phyloP scores from a whole-genome alignment of 805 yeast genomes.

The Priceomyces fermenticarens region DNA sequence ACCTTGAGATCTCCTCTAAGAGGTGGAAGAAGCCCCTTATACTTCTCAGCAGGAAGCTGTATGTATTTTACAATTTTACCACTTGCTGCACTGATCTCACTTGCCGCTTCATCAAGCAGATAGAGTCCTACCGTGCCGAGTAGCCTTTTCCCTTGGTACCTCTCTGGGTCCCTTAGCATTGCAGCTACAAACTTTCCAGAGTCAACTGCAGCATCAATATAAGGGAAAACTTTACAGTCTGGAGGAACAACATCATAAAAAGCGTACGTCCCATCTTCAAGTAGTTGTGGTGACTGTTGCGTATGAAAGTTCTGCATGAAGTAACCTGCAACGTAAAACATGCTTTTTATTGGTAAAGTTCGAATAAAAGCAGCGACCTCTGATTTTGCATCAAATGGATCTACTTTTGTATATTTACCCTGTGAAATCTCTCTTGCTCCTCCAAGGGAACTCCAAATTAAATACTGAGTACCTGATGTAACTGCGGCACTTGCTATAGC shows the following conservation, averaged over 20 bases:
- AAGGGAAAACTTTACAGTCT: slow-evolving; percentile 1
- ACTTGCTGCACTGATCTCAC: neutral
- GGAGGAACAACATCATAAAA: neutral
- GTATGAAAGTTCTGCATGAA: slow-evolving; percentile 5
- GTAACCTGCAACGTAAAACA: slow-evolving; percentile 4
- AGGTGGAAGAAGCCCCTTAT: slow-evolving; percentile 1
- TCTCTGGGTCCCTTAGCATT: slow-evolving; percentile 3
- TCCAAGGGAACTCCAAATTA: slow-evolving; percentile 5
- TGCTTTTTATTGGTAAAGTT: slow-evolving; percentile 3
- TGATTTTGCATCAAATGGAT: slow-evolving; percentile 4
- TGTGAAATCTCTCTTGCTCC: neutral
- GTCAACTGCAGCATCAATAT: slow-evolving; percentile 5
- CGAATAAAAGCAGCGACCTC: slow-evolving; percentile 5
- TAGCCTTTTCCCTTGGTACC: slow-evolving; percentile 3
- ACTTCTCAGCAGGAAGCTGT: neutral
- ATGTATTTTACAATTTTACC: slow-evolving; percentile 1
- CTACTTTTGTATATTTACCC: slow-evolving; percentile 1
- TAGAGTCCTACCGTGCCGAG: neutral
- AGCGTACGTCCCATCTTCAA: slow-evolving; percentile 1
- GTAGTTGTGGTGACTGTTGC: neutral
- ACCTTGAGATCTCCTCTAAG: neutral
- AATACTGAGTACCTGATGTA: neutral
- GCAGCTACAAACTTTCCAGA: slow-evolving; percentile 4
- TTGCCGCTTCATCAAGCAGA: neutral
- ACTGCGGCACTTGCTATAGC: slow-evolving; percentile 5